These are phyloP conservation scores for Suillus luteus DNA, from an alignment of 768 basidiomycete species.

Conservation along the genomic window DNA sequence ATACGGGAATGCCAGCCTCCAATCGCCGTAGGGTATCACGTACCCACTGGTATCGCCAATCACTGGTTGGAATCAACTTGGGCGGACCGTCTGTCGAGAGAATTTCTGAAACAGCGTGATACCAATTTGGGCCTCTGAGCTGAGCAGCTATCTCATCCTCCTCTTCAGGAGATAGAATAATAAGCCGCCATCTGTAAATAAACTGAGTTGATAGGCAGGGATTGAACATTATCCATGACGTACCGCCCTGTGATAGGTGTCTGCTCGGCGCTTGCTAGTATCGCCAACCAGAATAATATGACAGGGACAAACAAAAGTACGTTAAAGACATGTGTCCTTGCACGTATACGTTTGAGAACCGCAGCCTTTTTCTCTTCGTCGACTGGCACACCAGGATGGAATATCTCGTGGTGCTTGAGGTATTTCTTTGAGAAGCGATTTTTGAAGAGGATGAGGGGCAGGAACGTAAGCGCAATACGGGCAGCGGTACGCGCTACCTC, in stretches of 20 bases:
- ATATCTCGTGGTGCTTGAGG: conserved; percentile 46
- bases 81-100: conserved; percentile 65
- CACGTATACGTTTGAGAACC: conserved; percentile 50
- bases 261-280: conserved; percentile 71
- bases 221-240: conserved; percentile 25
- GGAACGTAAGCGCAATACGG: conserved; percentile 72
- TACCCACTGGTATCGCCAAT: conserved; percentile 94
- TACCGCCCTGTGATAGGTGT: conserved; percentile 88
- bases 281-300: conserved; percentile 63
- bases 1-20: conserved; percentile 69
- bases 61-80: conserved; percentile 64
- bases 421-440: conserved; percentile 52
- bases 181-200: conserved; percentile 74
- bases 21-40: conserved; percentile 73
- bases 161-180: conserved; percentile 89
- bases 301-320: conserved; percentile 62
- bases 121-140: conserved; percentile 86
- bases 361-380: conserved; percentile 54
- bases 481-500: conserved; percentile 69
- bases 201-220: conserved; percentile 9
- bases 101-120: conserved; percentile 77
- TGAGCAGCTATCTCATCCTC: conserved; percentile 87
- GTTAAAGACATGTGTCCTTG: conserved; percentile 51
- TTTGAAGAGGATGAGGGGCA: conserved; percentile 67
- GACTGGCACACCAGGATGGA: conserved; percentile 43